phyloP scores from a whole-genome alignment of 106 monocot genomes.

The Xerophyta viscosa region DNA sequence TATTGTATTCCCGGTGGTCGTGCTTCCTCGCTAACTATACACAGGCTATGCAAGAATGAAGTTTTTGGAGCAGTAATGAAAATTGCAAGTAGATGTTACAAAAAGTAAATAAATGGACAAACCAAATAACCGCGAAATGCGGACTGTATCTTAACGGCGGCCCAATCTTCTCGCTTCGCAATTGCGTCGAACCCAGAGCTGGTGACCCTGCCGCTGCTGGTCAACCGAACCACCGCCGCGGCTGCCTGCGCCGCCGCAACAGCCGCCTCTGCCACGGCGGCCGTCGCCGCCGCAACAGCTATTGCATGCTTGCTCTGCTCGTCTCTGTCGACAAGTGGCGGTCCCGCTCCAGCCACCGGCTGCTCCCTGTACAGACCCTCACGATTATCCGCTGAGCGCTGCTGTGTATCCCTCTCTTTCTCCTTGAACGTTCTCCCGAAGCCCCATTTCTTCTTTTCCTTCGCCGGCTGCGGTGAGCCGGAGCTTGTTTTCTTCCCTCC shows the following conservation, averaged over 20 bases:
- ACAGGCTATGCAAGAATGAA: neutral
- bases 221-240: constrained; percentile 65
- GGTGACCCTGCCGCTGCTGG: constrained; percentile 44
- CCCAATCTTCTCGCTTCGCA: constrained; percentile 35
- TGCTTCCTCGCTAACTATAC: no score
- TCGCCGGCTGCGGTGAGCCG: constrained; percentile 1
- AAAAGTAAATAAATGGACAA: neutral
- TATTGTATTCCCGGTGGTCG: no score
- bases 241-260: constrained; percentile 70
- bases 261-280: constrained; percentile 73
- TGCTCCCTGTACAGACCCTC: no score
- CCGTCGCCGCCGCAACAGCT: constrained; percentile 76
- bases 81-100: neutral
- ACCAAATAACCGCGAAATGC: constrained; percentile 88
- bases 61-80: neutral
- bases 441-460: constrained; percentile 33
- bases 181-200: constrained; percentile 1
- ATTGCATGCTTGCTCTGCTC: constrained; percentile 61
- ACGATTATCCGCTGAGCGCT: constrained; percentile 18
- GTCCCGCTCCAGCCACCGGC: no score
- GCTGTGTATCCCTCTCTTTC: no score
- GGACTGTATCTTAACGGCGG: constrained; percentile 78
- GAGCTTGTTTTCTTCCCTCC: neutral
- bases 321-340: constrained; percentile 17
- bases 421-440: constrained; percentile 61